Conservation (phyloP, 306 rosid genomes). For the Acmispon strigosus region DNA sequence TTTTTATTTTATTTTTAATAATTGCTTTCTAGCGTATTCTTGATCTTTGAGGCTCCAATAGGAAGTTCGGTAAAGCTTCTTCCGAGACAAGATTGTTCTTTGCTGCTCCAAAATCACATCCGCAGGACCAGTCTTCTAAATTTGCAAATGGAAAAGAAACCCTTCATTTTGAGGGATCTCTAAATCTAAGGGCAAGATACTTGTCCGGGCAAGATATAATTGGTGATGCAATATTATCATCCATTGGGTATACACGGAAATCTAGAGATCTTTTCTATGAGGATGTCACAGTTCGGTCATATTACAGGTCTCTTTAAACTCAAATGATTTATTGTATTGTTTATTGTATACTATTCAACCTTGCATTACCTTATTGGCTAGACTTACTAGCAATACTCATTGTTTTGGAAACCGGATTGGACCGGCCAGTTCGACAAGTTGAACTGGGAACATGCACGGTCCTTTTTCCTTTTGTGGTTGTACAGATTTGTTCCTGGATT, state of each 20-base stretch:
- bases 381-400: neutral
- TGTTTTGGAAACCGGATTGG: too few species aligned
- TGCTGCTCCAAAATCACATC: constrained; percentile 45
- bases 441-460: too few species aligned
- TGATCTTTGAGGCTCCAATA: constrained; percentile 31
- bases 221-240: constrained; percentile 88
- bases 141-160: constrained; percentile 35
- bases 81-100: constrained; percentile 79
- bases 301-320: constrained; percentile 66
- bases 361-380: constrained; percentile 4
- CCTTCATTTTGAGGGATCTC: constrained; percentile 34
- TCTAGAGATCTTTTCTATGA: constrained; percentile 69
- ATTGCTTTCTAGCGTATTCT: constrained; percentile 13
- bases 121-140: constrained; percentile 39
- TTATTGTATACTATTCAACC: constrained; percentile 7
- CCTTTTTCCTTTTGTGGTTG: neutral
- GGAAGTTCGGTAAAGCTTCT: constrained; percentile 85
- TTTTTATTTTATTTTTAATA: too few species aligned
- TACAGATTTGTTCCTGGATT: neutral
- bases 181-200: constrained; percentile 75
- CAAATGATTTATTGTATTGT: neutral
- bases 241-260: constrained; percentile 72
- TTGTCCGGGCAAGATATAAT: constrained; percentile 68
- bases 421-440: too few species aligned
- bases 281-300: constrained; percentile 54